Percentiles rank a stretch among this genome's conserved stretches.
These are phyloP conservation scores for Clitoria ternatea DNA, from an alignment of 306 rosid genomes.

Conservation along the genomic window DNA sequence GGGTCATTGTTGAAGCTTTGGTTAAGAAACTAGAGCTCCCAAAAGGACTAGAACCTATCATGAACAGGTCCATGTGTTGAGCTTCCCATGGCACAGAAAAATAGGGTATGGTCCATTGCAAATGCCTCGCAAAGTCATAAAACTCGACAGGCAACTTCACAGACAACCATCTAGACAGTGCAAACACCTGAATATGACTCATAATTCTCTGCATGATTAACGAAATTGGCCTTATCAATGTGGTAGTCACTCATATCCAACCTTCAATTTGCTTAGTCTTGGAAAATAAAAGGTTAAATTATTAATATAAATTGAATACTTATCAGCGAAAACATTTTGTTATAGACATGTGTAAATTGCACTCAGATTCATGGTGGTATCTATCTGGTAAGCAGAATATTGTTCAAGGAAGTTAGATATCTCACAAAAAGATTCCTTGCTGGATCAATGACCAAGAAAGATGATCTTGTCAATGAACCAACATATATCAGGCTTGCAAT, in stretches of 20 bases:
- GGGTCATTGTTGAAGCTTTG: conserved; percentile 36
- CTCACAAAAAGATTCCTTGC: conserved; percentile 78
- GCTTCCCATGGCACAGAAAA: conserved; percentile 76
- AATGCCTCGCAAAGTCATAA: conserved; percentile 61
- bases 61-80: conserved; percentile 28
- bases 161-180: conserved; percentile 76
- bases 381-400: not conserved
- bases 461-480: conserved; percentile 42
- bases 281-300: not conserved
- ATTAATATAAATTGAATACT: not conserved
- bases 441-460: conserved; percentile 60
- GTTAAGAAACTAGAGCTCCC: conserved; percentile 35
- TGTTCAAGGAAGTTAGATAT: conserved; percentile 19
- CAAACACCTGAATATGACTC: conserved; percentile 82
- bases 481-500: conserved; percentile 76
- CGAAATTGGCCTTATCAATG: conserved; percentile 14
- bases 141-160: conserved; percentile 72
- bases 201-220: conserved; percentile 73
- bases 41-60: conserved; percentile 45
- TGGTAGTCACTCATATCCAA: not conserved
- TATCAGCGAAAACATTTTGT: not conserved
- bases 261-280: not conserved
- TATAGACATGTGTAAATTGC: not conserved
- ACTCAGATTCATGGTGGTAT: not conserved
- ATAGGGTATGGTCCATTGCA: conserved; percentile 82